These are phyloP conservation scores for Trametes meyenii DNA, from an alignment of 768 basidiomycete genomes.

Conservation along the genomic window DNA sequence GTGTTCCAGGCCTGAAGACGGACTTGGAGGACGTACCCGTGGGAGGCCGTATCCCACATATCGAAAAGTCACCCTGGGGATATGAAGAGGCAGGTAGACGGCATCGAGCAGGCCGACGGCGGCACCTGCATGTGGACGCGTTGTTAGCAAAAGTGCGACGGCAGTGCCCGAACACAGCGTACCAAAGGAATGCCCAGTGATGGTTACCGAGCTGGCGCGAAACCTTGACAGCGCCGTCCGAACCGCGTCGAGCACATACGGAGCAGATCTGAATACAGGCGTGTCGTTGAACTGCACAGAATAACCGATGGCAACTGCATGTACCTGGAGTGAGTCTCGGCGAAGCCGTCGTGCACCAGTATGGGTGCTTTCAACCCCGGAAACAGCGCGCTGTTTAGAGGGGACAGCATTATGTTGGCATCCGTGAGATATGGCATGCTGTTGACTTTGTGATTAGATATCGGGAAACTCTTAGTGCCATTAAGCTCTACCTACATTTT, in stretches of 20 bases:
- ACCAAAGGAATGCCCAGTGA: conserved; percentile 49
- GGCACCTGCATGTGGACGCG: conserved; percentile 39
- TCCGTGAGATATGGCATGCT: conserved; percentile 45
- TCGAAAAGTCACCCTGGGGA: conserved; percentile 38
- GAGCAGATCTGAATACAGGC: conserved; percentile 41
- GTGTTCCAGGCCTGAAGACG: too few relatives aligned
- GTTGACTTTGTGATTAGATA: not conserved
- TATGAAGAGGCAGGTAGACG: conserved; percentile 52
- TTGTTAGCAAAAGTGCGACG: not conserved
- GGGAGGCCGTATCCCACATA: conserved; percentile 36
- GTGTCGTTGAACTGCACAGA: too few relatives aligned
- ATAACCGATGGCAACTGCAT: conserved; percentile 7
- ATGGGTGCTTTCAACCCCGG: conserved; percentile 48
- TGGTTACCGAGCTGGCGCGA: conserved; percentile 41
- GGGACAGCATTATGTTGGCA: conserved; percentile 38
- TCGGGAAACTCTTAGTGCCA: not conserved
- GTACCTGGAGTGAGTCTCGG: conserved; percentile 45
- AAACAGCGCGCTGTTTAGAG: conserved; percentile 46
- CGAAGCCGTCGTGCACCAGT: conserved; percentile 51
- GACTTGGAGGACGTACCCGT: conserved; percentile 24
- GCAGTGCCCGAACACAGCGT: not conserved
- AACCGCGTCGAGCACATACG: conserved; percentile 48
- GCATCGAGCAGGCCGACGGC: conserved; percentile 55
- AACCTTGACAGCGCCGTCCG: conserved; percentile 41
- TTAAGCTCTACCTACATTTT: conserved; percentile 29